Percentiles rank a stretch among this genome's conserved stretches.
These are phyloP conservation scores for Colletotrichum spinosum DNA, from an alignment of 2,329 filamentous ascomycete species.

Conservation along the genomic window DNA sequence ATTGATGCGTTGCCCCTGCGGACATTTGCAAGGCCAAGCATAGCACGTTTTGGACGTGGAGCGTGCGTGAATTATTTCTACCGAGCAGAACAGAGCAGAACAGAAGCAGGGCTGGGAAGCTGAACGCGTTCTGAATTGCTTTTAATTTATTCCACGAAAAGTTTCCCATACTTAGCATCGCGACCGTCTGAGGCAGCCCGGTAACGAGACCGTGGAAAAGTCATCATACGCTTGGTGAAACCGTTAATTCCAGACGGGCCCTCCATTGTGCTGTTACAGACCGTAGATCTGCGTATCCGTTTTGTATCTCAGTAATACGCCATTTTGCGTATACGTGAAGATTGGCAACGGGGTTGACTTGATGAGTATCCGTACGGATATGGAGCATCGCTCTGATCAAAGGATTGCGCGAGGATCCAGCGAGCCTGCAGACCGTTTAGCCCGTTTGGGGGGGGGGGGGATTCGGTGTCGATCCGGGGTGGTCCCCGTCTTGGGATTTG, in stretches of 20 bases:
- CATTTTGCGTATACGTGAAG: not conserved
- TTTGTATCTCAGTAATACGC: not conserved
- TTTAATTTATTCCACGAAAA: not conserved
- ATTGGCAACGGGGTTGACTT: too few relatives aligned
- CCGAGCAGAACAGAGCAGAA: too few relatives aligned
- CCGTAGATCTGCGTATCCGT: too few relatives aligned
- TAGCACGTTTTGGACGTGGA: not conserved
- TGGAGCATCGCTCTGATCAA: conserved; percentile 13
- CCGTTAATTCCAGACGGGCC: too few relatives aligned
- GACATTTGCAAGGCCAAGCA: not conserved
- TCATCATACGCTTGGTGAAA: too few relatives aligned
- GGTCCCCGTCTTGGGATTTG: conserved; percentile 10
- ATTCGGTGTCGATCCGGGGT: conserved; percentile 16
- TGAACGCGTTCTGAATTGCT: too few relatives aligned
- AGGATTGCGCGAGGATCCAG: not conserved
- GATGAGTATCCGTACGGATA: too few relatives aligned
- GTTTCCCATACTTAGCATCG: conserved; percentile 2
- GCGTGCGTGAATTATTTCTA: too few relatives aligned
- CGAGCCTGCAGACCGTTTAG: not conserved
- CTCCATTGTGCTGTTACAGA: too few relatives aligned
- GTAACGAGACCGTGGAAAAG: not conserved
- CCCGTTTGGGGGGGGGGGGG: not conserved
- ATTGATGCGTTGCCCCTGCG: not conserved
- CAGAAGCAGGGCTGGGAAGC: too few relatives aligned
- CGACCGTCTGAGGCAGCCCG: not conserved